Conservation (phyloP, 202 grass and related monocot species). For the Eragrostis tef region DNA sequence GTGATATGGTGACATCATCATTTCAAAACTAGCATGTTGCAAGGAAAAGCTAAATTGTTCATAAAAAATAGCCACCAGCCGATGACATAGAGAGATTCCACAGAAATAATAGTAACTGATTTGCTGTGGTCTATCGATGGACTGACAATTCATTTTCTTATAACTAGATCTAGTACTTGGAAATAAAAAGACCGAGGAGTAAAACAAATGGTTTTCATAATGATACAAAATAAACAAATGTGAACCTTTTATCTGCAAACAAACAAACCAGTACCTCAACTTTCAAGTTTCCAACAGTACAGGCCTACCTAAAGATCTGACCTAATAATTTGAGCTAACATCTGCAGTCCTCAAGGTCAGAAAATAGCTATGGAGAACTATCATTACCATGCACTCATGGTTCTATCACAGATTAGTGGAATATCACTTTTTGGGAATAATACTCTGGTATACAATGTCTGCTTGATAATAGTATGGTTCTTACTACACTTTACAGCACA, state of each 20-base stretch:
- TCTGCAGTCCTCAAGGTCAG: neutral
- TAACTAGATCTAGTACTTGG: neutral
- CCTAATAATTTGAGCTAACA: conserved; percentile 17
- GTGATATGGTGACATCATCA: neutral
- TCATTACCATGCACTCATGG: neutral
- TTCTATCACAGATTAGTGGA: conserved; percentile 5
- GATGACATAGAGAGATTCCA: neutral
- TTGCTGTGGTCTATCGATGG: conserved; percentile 1
- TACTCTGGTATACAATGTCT: neutral
- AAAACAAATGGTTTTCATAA: conserved; percentile 23
- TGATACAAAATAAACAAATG: neutral
- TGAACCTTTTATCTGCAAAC: neutral
- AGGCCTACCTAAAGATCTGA: neutral
- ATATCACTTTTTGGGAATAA: neutral
- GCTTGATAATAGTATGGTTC: neutral
- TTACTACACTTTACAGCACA: conserved; percentile 13
- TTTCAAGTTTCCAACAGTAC: neutral
- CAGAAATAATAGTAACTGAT: neutral
- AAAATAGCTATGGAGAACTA: conserved; percentile 31
- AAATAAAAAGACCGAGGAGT: neutral
- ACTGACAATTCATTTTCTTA: neutral
- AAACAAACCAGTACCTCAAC: conserved; percentile 2
- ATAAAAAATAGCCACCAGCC: neutral
- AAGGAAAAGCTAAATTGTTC: neutral
- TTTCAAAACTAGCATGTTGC: neutral